A percentile compares a stretch with the other conserved stretches of the same genome.
phyloP scores from a whole-genome alignment of 768 basidiomycete genomes.

The Lentinula detonsa region DNA sequence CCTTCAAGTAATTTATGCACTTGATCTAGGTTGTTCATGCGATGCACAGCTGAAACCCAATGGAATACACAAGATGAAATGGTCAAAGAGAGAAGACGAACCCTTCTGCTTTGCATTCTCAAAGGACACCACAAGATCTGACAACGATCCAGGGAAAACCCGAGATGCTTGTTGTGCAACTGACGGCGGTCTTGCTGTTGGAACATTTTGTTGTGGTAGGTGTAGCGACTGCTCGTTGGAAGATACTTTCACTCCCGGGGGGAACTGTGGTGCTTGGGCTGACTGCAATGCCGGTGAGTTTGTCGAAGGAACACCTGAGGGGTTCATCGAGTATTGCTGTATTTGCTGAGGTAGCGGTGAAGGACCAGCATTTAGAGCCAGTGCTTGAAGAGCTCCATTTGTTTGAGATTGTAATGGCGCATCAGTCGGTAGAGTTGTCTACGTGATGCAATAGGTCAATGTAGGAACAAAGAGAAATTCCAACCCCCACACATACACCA shows the following conservation, averaged over 20 bases:
- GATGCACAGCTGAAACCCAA: slow-evolving; percentile 51
- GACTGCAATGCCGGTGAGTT: slow-evolving; percentile 17
- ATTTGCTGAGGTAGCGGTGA: slow-evolving; percentile 47
- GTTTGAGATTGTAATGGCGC: slow-evolving; percentile 13
- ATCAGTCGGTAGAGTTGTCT: slow-evolving; percentile 19
- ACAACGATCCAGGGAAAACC: slow-evolving; percentile 78
- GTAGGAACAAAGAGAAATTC: slow-evolving; percentile 15
- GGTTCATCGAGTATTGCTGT: slow-evolving; percentile 21
- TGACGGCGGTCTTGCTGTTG: slow-evolving; percentile 42
- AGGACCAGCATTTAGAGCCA: slow-evolving; percentile 29
- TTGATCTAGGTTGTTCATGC: slow-evolving; percentile 77
- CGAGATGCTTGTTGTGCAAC: slow-evolving; percentile 39
- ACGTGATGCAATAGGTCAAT: slow-evolving; percentile 3
- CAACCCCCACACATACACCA: slow-evolving; percentile 30
- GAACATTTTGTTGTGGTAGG: slow-evolving; percentile 12
- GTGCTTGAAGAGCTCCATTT: slow-evolving; percentile 23
- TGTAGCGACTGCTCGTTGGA: slow-evolving; percentile 34
- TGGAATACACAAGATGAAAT: background rate
- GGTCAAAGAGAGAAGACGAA: slow-evolving; percentile 23
- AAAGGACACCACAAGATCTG: slow-evolving; percentile 90
- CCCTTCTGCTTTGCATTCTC: slow-evolving; percentile 97
- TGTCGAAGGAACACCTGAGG: slow-evolving; percentile 12
- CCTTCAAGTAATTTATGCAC: slow-evolving; percentile 92
- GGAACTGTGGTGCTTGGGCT: slow-evolving; percentile 44
- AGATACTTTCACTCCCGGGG: slow-evolving; percentile 62